Evolutionary conservation across 2,329 filamentous ascomycete genomes (phyloP).

Genomic region (Didymellaceae sp.): DNA sequence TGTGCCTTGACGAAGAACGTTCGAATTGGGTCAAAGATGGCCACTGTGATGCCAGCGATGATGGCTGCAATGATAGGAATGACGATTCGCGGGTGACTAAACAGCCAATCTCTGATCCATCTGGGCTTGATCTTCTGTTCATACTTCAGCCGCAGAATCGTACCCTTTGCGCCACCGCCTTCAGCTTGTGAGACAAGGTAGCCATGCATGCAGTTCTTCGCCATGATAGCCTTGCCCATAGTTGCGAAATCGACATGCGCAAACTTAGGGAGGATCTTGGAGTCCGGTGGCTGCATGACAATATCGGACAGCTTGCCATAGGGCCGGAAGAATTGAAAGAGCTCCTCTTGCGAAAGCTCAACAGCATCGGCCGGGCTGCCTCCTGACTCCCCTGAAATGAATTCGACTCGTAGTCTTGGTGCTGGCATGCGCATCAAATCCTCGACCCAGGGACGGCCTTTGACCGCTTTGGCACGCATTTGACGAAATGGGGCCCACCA

Average conservation of each 20-base stretch:
- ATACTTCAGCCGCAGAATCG: constrained; percentile 81
- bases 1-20: constrained; percentile 92
- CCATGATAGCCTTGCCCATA: constrained; percentile 80
- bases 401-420: constrained; percentile 79
- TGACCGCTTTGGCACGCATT: constrained; percentile 75
- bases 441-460: constrained; percentile 90
- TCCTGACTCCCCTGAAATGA: constrained; percentile 76
- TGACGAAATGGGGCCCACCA: constrained; percentile 88
- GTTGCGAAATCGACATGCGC: constrained; percentile 79
- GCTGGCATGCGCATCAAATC: constrained; percentile 86
- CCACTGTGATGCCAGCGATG: constrained; percentile 80
- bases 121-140: constrained; percentile 78
- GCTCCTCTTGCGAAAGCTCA: constrained; percentile 82
- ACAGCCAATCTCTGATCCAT: constrained; percentile 86
- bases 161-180: constrained; percentile 78
- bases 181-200: constrained; percentile 70
- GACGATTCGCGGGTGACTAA: constrained; percentile 84
- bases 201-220: constrained; percentile 91
- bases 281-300: constrained; percentile 79
- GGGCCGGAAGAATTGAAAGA: constrained; percentile 85
- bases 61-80: constrained; percentile 83
- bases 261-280: constrained; percentile 81
- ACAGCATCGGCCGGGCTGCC: constrained; percentile 71
- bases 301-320: constrained; percentile 95
- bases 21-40: constrained; percentile 91